These are phyloP conservation scores for Lyophyllum shimeji DNA, from an alignment of 768 basidiomycete genomes.

Conservation along the genomic window DNA sequence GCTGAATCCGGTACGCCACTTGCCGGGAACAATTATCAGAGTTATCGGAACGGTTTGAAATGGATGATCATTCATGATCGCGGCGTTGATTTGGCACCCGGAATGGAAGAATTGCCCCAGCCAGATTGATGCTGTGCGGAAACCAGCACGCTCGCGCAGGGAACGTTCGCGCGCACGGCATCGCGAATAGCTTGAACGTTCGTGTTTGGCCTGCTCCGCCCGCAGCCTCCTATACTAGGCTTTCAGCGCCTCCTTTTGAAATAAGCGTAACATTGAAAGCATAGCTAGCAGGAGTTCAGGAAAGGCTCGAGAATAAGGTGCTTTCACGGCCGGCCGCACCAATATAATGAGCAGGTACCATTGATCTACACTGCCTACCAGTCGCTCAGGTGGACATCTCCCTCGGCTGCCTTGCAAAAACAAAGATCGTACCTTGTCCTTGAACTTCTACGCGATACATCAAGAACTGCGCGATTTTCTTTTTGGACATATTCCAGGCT, in stretches of 20 bases:
- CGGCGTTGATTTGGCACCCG: slow-evolving; percentile 15
- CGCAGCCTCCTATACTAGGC: not conserved
- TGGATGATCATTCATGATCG: slow-evolving; percentile 6
- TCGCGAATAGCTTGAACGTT: not conserved
- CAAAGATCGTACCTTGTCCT: not conserved
- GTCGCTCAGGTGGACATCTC: not conserved
- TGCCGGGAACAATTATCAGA: not conserved
- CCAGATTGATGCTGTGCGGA: no score
- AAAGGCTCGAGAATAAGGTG: not conserved
- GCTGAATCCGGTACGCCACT: not conserved
- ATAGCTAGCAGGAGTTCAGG: not conserved
- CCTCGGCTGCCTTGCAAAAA: not conserved
- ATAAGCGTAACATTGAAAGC: not conserved
- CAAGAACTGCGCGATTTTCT: not conserved
- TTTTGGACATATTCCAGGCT: not conserved
- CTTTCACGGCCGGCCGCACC: not conserved
- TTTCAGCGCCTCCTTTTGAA: not conserved
- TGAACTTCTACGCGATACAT: not conserved
- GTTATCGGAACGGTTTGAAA: no score
- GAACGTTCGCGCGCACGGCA: not conserved
- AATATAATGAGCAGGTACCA: not conserved
- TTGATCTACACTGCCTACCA: not conserved
- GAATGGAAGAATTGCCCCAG: not conserved
- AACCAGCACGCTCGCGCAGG: not conserved
- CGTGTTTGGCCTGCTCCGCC: not conserved